Percentiles rank a stretch among this genome's conserved stretches.
Evolutionary conservation across 176 grass and related monocot genomes (phyloP).

Genomic region (Guadua angustifolia): DNA sequence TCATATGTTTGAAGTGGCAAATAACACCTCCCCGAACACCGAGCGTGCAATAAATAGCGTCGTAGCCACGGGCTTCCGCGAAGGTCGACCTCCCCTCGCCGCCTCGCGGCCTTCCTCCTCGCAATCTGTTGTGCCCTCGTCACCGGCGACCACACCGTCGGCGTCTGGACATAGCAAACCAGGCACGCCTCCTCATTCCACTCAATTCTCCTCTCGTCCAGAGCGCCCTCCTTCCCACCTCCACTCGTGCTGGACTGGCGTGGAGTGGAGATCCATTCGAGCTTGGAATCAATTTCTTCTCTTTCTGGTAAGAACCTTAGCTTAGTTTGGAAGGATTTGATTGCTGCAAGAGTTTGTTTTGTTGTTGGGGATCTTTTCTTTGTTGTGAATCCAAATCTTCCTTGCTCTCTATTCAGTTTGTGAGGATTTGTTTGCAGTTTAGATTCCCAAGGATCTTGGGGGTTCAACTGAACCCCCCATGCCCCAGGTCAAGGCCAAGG

Average conservation of each 20-base stretch:
- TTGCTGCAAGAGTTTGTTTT: neutral
- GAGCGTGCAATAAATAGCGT: slow-evolving; percentile 30
- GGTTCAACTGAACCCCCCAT: neutral
- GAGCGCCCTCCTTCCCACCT: neutral
- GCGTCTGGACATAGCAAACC: neutral
- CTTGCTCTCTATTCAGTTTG: too few relatives aligned
- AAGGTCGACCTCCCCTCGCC: slow-evolving; percentile 13
- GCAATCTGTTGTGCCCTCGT: neutral
- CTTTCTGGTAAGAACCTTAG: neutral
- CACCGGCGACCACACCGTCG: neutral
- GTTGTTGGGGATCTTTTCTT: neutral
- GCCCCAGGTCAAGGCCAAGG: slow-evolving; percentile 32
- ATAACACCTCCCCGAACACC: too few relatives aligned
- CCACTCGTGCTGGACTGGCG: neutral
- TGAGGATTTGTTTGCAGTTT: neutral
- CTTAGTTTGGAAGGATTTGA: neutral
- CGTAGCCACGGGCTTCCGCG: slow-evolving; percentile 15
- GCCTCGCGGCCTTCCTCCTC: too few relatives aligned
- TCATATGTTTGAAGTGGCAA: too few relatives aligned
- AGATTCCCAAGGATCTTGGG: neutral
- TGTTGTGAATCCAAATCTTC: neutral
- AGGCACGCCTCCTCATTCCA: neutral
- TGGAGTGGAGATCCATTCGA: neutral
- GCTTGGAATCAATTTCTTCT: neutral
- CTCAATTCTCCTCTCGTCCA: neutral